Conservation (phyloP, 208 protist genomes). For the Leishmania tropica region DNA sequence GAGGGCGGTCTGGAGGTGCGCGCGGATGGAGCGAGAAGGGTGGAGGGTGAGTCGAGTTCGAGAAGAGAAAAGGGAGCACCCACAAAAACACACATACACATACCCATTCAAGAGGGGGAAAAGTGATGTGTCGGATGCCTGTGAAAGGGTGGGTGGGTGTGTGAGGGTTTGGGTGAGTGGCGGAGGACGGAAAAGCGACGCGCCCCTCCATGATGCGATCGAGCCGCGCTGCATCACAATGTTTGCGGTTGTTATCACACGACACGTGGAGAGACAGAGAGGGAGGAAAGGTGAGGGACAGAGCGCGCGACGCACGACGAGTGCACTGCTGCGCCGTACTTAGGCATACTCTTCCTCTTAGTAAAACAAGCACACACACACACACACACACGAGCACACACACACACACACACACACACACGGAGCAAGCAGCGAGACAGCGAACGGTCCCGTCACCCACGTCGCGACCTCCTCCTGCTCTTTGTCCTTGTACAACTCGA, state of each 20-base stretch:
- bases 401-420: background rate
- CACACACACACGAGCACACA: background rate
- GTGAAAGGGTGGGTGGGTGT: background rate
- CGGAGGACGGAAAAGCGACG: background rate
- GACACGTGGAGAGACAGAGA: background rate
- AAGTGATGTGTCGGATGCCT: background rate
- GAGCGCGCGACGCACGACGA: background rate
- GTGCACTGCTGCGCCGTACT: background rate
- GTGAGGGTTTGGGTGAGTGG: conserved; percentile 4
- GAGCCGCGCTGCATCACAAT: background rate
- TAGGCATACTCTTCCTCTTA: background rate
- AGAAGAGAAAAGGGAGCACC: background rate
- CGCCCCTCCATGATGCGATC: background rate
- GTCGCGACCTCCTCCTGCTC: background rate
- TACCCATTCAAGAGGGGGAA: background rate
- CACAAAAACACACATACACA: background rate
- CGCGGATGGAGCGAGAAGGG: background rate
- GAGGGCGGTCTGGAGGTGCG: no score
- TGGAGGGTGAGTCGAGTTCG: background rate
- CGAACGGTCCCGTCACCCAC: background rate
- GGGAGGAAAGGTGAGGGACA: background rate
- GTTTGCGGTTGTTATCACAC: background rate
- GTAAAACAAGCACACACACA: background rate
- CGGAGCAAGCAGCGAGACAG: background rate
- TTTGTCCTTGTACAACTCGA: background rate